These are phyloP conservation scores for Globisporangium irregulare DNA, from an alignment of 352 stramenopile species.

Conservation along the genomic window DNA sequence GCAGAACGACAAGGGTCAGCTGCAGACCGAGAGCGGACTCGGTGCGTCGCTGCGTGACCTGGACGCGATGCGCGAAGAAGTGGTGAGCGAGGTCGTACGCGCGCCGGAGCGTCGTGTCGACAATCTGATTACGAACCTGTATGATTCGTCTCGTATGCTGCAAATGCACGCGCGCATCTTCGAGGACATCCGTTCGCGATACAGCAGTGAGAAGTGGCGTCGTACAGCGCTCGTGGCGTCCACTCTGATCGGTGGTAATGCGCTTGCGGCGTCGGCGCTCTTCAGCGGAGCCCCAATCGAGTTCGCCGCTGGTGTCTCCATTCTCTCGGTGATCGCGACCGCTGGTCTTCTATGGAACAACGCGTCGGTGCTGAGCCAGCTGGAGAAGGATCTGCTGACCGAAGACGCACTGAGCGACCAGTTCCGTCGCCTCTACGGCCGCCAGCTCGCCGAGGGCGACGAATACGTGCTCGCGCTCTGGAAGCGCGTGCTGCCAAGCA, in stretches of 20 bases:
- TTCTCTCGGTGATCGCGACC: slow-evolving; percentile 73
- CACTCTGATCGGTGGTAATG: slow-evolving; percentile 69
- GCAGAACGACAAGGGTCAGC: slow-evolving; percentile 39
- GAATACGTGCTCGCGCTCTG: slow-evolving; percentile 96
- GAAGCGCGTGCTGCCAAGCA: slow-evolving; percentile 84
- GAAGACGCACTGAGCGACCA: slow-evolving; percentile 88
- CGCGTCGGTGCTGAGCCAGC: slow-evolving; percentile 76
- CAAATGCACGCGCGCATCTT: slow-evolving; percentile 94
- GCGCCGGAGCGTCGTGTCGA: slow-evolving; percentile 97
- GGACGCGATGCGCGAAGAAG: slow-evolving; percentile 94
- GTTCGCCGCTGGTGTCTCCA: slow-evolving; percentile 76
- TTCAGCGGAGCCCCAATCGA: slow-evolving; percentile 78
- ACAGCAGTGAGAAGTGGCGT: slow-evolving; percentile 78
- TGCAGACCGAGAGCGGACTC: slow-evolving; percentile 51
- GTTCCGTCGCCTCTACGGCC: slow-evolving; percentile 93
- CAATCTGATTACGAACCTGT: slow-evolving; percentile 99
- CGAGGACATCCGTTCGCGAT: slow-evolving; percentile 76
- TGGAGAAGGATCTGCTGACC: slow-evolving; percentile 84
- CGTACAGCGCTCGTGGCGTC: slow-evolving; percentile 62
- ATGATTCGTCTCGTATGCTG: slow-evolving; percentile 89
- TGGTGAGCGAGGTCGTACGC: slow-evolving; percentile 97
- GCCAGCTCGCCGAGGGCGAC: slow-evolving; percentile 95
- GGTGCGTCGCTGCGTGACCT: slow-evolving; percentile 92
- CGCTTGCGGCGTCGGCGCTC: slow-evolving; percentile 69
- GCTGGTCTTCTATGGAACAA: slow-evolving; percentile 91